phyloP scores from a whole-genome alignment of 805 yeast species.

The Candida ortonii region DNA sequence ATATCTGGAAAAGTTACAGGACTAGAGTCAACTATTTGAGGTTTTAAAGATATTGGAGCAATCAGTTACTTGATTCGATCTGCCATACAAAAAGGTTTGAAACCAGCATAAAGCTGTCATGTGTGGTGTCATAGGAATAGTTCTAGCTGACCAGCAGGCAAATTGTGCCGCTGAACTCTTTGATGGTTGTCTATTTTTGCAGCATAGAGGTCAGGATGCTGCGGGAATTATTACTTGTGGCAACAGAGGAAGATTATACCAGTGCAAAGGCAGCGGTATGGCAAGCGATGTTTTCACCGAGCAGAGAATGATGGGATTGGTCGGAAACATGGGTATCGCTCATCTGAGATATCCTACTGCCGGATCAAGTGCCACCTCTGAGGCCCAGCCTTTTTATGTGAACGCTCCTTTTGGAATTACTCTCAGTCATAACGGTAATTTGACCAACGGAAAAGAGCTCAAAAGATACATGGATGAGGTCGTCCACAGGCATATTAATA shows the following conservation, averaged over 20 bases:
- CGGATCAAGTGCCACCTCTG: slow-evolving; percentile 91
- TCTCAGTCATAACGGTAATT: slow-evolving; percentile 89
- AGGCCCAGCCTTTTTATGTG: slow-evolving; percentile 98
- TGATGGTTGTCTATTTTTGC: slow-evolving; percentile 89
- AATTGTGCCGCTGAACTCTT: slow-evolving; percentile 86
- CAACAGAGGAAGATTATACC: slow-evolving; percentile 86
- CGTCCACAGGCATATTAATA: slow-evolving; percentile 95
- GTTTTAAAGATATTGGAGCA: too few relatives aligned
- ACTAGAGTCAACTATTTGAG: too few relatives aligned
- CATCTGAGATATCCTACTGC: slow-evolving; percentile 97
- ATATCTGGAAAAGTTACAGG: too few relatives aligned
- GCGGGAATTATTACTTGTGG: slow-evolving; percentile 99
- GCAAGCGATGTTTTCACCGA: slow-evolving; percentile 95
- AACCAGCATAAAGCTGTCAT: too few relatives aligned
- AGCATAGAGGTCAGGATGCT: slow-evolving; percentile 98
- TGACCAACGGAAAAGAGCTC: slow-evolving; percentile 81
- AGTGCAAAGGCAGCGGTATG: slow-evolving; percentile 99
- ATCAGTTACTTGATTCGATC: too few relatives aligned
- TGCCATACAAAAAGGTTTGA: too few relatives aligned
- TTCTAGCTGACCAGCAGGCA: slow-evolving; percentile 68
- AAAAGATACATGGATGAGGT: slow-evolving; percentile 81
- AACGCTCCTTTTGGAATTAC: slow-evolving; percentile 95
- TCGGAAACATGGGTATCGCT: slow-evolving; percentile 93
- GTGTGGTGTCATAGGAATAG: slow-evolving; percentile 95
- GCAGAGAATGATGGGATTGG: slow-evolving; percentile 68